Evolutionary conservation across 2,329 filamentous ascomycete species (phyloP).

Genomic region (Ceratocystis cubensis): DNA sequence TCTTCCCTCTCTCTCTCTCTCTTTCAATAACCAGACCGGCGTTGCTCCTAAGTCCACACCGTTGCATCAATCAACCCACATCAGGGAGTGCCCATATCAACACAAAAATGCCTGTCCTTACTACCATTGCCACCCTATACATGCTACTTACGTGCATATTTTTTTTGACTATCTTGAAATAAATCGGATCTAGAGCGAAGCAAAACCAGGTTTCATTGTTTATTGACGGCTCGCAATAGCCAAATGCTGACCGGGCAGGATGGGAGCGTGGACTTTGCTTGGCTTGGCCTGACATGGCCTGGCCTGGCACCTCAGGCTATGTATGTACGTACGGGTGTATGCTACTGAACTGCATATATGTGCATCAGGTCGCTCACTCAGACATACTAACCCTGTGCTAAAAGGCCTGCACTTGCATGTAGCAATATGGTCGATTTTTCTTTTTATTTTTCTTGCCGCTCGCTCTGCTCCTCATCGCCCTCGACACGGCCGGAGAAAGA

Average conservation of each 20-base stretch:
- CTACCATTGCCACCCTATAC: neutral
- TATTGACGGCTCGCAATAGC: neutral
- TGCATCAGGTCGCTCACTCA: neutral
- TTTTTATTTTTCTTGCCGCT: neutral
- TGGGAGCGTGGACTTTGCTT: too few species aligned
- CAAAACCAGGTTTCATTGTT: neutral
- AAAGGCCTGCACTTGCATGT: neutral
- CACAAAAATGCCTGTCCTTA: neutral
- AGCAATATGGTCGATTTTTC: neutral
- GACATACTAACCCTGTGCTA: neutral
- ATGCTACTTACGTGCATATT: slow-evolving; percentile 1
- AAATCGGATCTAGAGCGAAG: neutral
- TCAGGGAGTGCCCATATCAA: neutral
- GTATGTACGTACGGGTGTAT: too few species aligned
- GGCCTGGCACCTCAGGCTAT: neutral
- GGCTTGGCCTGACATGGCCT: too few species aligned
- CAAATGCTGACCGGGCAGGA: too few species aligned
- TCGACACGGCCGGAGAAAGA: neutral
- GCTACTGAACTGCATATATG: neutral
- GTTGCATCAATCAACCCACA: too few species aligned
- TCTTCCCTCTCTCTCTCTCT: too few species aligned
- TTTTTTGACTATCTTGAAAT: neutral
- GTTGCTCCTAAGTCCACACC: too few species aligned
- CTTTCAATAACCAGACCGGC: too few species aligned
- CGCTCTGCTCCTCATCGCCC: neutral